Evolutionary conservation across 2,329 filamentous ascomycete genomes (phyloP), one percentile per base, ranked within the genome.

Genomic region (Erysiphe pulchra): DNA sequence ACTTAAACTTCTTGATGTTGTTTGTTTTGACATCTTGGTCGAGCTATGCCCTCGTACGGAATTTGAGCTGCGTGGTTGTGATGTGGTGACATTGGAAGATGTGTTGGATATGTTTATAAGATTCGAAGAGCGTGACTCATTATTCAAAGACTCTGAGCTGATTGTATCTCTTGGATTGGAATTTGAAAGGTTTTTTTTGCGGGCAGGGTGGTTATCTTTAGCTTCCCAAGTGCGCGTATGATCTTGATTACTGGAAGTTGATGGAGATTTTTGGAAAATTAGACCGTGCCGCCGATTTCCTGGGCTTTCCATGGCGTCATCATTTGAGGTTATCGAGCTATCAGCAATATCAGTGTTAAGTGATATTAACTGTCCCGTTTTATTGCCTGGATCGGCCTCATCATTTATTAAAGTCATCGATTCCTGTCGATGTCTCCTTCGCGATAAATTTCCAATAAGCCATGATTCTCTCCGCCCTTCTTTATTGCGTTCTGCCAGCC

Each of bases 1-100:
- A 48, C 76, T 65, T 4, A 68, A 72, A 1, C 71, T 72, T 4
- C 65, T 62, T 1, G 73, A 76, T 1, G 67, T 68, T 10, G 73
- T 71, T n/a, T 71, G 67, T 20, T 57, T 57, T 1, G 66, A 64
- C 24, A 69, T 65, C 58, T 75, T 77, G 47, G 71, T 62, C 12
- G 75, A 60, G 40, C 71, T 68, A 49, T 65, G 60, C 11, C 62
- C 57, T 49, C 64, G 40, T 31, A 20, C 9, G 24, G 40, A 42
- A 28, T 42, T 20, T 13, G 40, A 28, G 9, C 16, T 30, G n/a
- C 24, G 18, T n/a, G 17, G 37, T 20, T n/a, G 37, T 4, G 37
- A 17, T 20, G 14, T 24, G 12, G 18, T n/a, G 30, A 44, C 14
- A 17, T n/a, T 18, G 16, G 31, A 20, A 34, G 30, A 17, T 13